A percentile compares a stretch with the other conserved stretches of the same genome.
Conservation (phyloP, 139 green algal genomes). For the Picochlorum sp. region DNA sequence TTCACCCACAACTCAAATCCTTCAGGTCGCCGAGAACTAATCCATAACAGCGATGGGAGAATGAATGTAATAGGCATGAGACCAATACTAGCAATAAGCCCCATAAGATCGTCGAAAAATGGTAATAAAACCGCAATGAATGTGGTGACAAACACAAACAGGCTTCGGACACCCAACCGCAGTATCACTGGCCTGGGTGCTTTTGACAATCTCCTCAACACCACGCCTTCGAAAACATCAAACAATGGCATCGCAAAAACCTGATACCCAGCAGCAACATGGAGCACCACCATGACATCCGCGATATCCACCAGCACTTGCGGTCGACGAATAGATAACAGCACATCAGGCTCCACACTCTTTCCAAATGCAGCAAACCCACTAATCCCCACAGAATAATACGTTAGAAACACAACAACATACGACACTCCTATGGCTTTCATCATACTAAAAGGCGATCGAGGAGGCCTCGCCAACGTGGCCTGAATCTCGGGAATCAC, state of each 20-base stretch:
- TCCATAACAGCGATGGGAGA: conserved; percentile 33
- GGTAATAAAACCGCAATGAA: conserved; percentile 43
- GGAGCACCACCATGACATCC: conserved; percentile 54
- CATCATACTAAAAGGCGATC: conserved; percentile 38
- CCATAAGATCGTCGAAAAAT: conserved; percentile 52
- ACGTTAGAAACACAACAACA: conserved; percentile 38
- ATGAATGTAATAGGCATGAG: conserved; percentile 40
- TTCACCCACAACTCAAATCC: conserved; percentile 18
- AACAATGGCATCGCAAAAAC: conserved; percentile 52
- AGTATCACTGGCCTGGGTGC: conserved; percentile 14
- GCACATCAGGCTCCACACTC: conserved; percentile 40
- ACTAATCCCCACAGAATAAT: conserved; percentile 40
- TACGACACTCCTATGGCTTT: conserved; percentile 35
- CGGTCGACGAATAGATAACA: conserved; percentile 39
- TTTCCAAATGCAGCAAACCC: conserved; percentile 51
- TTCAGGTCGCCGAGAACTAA: conserved; percentile 13
- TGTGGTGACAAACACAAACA: conserved; percentile 34
- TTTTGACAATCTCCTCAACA: conserved; percentile 20
- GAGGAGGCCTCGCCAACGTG: conserved; percentile 36
- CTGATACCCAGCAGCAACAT: conserved; percentile 51
- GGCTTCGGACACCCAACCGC: conserved; percentile 28
- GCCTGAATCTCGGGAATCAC: conserved; percentile 40
- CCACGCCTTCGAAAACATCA: conserved; percentile 23
- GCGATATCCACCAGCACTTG: conserved; percentile 31
- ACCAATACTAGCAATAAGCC: conserved; percentile 18